Evolutionary conservation across 2,329 filamentous ascomycete species (phyloP).

Genomic region (Colletotrichum musicola): DNA sequence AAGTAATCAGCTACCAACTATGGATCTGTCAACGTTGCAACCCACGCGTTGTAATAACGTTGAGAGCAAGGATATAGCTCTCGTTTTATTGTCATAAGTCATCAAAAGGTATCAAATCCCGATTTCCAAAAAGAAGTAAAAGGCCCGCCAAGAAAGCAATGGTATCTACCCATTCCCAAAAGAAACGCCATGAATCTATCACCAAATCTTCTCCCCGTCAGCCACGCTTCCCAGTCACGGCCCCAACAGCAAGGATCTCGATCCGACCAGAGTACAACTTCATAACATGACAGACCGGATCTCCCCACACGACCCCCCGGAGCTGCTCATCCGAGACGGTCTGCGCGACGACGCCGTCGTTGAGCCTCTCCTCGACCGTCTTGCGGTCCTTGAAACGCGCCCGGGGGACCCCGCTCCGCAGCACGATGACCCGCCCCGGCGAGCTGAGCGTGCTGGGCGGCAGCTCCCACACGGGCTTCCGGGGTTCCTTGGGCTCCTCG

Average conservation of each 20-base stretch:
- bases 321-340: conserved; percentile 77
- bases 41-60: too few relatives aligned
- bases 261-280: conserved; percentile 79
- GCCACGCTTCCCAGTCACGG: conserved; percentile 64
- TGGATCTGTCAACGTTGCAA: too few relatives aligned
- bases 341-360: conserved; percentile 76
- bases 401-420: conserved; percentile 64
- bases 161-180: too few relatives aligned
- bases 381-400: conserved; percentile 56
- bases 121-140: too few relatives aligned
- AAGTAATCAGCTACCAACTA: too few relatives aligned
- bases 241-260: conserved; percentile 77
- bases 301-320: conserved; percentile 80
- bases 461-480: conserved; percentile 68
- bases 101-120: too few relatives aligned
- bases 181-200: too few relatives aligned
- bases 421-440: conserved; percentile 76
- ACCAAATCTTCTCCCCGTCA: not conserved
- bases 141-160: too few relatives aligned
- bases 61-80: too few relatives aligned
- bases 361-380: conserved; percentile 63
- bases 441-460: conserved; percentile 76
- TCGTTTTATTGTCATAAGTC: too few relatives aligned
- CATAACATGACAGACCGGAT: conserved; percentile 86
- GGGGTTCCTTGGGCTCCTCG: conserved; percentile 45